A percentile compares a stretch with the other conserved stretches of the same genome.
These are phyloP conservation scores for Skeletonema potamos DNA, from an alignment of 108 stramenopile species.

Conservation along the genomic window DNA sequence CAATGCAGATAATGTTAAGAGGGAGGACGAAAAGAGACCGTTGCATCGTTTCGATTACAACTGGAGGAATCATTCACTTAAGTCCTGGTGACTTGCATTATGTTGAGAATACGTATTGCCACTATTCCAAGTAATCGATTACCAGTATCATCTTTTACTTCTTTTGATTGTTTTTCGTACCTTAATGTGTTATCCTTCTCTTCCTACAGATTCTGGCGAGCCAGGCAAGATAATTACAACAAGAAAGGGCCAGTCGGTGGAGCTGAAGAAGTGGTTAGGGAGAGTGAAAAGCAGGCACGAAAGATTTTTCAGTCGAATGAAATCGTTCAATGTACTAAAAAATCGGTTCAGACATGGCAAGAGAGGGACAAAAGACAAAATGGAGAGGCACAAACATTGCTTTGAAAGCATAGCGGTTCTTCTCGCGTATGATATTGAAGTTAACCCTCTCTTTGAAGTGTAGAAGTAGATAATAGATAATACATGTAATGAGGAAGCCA, in stretches of 20 bases:
- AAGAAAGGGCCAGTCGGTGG: not conserved
- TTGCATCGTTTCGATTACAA: no score
- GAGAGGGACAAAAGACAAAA: not conserved
- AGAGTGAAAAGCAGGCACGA: conserved; percentile 34
- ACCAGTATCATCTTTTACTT: no score
- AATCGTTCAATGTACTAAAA: conserved; percentile 17
- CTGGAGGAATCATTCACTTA: no score
- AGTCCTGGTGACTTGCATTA: no score
- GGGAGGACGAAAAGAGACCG: no score
- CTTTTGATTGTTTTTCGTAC: no score
- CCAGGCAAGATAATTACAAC: not conserved
- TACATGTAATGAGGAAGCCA: no score
- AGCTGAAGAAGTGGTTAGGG: not conserved
- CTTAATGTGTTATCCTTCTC: no score
- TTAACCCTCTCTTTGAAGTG: not conserved
- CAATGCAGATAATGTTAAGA: no score
- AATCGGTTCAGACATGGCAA: conserved; percentile 16
- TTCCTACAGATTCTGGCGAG: not conserved
- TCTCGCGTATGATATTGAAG: not conserved
- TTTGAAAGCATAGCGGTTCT: not conserved
- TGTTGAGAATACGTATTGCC: no score
- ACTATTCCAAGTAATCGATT: no score
- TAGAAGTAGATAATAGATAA: not conserved
- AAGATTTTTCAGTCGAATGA: conserved; percentile 30
- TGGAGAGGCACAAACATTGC: not conserved